Conservation (phyloP, 495 filamentous ascomycete species). For the Penicillium macrosclerotiorum region DNA sequence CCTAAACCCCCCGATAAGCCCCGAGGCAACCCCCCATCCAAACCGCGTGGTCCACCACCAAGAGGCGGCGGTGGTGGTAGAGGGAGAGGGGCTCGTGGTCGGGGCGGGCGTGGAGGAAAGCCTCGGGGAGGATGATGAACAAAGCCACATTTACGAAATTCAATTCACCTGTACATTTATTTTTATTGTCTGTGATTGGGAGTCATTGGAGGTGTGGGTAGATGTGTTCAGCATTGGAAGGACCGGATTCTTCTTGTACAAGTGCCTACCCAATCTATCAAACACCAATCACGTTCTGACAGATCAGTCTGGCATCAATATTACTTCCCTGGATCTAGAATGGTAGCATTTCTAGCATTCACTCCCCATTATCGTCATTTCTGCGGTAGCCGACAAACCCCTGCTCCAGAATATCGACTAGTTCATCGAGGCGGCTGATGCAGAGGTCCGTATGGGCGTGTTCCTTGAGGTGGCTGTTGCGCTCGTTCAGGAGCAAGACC, state of each 20-base stretch:
- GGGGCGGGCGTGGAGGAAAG: slow-evolving; percentile 5
- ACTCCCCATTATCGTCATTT: slow-evolving; percentile 14
- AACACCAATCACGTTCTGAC: too few relatives aligned
- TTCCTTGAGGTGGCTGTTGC: slow-evolving; percentile 66
- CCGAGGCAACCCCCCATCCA: slow-evolving; percentile 9
- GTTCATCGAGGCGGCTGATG: slow-evolving; percentile 64
- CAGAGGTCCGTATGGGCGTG: slow-evolving; percentile 78
- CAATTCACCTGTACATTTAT: background rate
- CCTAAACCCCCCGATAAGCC: slow-evolving; percentile 7
- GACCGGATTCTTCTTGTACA: too few relatives aligned
- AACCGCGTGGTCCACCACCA: slow-evolving; percentile 5
- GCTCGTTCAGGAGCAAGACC: slow-evolving; percentile 79
- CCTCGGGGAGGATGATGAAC: background rate
- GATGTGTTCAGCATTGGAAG: too few relatives aligned
- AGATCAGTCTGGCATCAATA: too few relatives aligned
- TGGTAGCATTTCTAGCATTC: too few relatives aligned
- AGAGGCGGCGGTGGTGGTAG: slow-evolving; percentile 14
- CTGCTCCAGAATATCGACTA: slow-evolving; percentile 66
- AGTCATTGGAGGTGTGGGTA: background rate
- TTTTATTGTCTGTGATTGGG: background rate
- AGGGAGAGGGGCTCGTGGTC: slow-evolving; percentile 1
- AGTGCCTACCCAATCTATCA: too few relatives aligned
- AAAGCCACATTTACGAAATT: background rate
- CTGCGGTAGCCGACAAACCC: slow-evolving; percentile 51
- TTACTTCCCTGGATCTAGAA: too few relatives aligned